Percentiles rank a stretch among this genome's conserved stretches.
Conservation (phyloP, 768 basidiomycete species). For the Asterophora parasitica region DNA sequence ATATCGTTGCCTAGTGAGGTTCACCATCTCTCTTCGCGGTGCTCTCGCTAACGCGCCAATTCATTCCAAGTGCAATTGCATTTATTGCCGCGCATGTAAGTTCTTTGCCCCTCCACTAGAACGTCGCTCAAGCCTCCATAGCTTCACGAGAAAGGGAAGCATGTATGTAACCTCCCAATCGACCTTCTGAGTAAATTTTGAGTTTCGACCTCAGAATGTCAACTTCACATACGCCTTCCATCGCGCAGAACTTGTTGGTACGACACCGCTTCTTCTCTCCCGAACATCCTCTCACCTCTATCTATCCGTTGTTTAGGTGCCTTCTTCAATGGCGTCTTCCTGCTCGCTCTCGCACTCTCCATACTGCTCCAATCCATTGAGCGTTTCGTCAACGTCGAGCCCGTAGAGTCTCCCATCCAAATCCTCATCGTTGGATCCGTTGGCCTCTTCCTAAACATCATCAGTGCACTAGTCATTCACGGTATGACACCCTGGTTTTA, state of each 20-base stretch:
- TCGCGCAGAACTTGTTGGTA: slow-evolving; percentile 53
- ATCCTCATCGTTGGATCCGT: slow-evolving; percentile 46
- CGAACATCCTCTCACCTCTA: slow-evolving; percentile 33
- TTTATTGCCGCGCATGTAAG: slow-evolving; percentile 43
- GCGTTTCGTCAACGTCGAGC: slow-evolving; percentile 45
- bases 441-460: slow-evolving; percentile 43
- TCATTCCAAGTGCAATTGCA: slow-evolving; percentile 33
- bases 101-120: slow-evolving; percentile 1
- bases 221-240: slow-evolving; percentile 54
- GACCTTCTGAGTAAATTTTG: not conserved
- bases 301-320: slow-evolving; percentile 1
- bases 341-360: slow-evolving; percentile 44
- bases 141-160: slow-evolving; percentile 40
- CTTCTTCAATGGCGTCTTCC: slow-evolving; percentile 14
- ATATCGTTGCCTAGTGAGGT: slow-evolving; percentile 43
- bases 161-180: slow-evolving; percentile 25
- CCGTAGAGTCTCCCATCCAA: slow-evolving; percentile 36
- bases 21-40: not conserved
- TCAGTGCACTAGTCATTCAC: slow-evolving; percentile 46
- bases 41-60: not conserved
- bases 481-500: slow-evolving; percentile 21
- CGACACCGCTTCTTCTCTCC: slow-evolving; percentile 45
- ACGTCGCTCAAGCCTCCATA: slow-evolving; percentile 12
- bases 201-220: slow-evolving; percentile 29
- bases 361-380: slow-evolving; percentile 49